Conservation (phyloP, 75 land plant species). For the Cupressus sempervirens region DNA sequence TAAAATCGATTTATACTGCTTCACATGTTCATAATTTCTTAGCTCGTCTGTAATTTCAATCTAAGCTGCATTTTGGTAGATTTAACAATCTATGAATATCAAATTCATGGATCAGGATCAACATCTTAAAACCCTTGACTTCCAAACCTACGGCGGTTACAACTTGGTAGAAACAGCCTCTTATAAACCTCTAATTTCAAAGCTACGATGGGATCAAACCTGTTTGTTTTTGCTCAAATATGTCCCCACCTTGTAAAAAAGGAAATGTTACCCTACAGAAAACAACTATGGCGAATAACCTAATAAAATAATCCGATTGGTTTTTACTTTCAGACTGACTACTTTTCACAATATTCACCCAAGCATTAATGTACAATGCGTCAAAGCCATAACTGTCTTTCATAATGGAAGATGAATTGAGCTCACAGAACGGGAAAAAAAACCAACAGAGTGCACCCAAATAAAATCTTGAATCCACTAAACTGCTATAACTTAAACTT, state of each 20-base stretch:
- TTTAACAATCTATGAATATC: neutral
- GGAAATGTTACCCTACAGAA: neutral
- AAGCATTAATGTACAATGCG: neutral
- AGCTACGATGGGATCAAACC: neutral
- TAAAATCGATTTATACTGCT: neutral
- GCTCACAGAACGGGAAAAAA: neutral
- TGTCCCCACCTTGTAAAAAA: neutral
- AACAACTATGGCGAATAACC: neutral
- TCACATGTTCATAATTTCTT: neutral
- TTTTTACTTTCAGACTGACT: neutral
- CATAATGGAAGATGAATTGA: neutral
- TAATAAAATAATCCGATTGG: neutral
- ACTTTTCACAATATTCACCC: neutral
- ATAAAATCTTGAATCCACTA: neutral
- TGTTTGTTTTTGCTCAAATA: neutral
- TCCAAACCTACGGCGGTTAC: neutral
- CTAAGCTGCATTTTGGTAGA: neutral
- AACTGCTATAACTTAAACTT: neutral
- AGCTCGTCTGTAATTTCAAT: neutral
- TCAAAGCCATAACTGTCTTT: neutral
- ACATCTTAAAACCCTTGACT: neutral
- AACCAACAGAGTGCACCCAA: neutral
- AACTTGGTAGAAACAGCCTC: neutral
- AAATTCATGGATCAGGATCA: neutral
- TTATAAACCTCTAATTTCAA: neutral